Evolutionary conservation across 1,284 basidiomycete genomes (phyloP).

Genomic region (Bjerkandera adusta): DNA sequence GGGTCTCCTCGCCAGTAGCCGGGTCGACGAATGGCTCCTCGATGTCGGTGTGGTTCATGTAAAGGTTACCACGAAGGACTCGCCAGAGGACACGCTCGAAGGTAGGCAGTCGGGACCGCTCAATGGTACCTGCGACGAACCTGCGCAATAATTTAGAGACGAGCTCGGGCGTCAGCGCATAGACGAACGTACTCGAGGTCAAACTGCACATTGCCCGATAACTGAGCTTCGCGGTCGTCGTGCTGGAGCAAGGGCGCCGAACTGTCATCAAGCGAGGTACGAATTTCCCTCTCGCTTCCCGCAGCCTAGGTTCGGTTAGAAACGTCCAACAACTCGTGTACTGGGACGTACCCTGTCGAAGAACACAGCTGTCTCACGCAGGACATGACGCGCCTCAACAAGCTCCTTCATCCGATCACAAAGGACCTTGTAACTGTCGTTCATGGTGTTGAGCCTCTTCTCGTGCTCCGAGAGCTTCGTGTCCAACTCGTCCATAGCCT

Average conservation of each 20-base stretch:
- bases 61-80: conserved; percentile 95
- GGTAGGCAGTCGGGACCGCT: conserved; percentile 87
- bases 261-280: conserved; percentile 91
- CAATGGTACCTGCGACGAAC: conserved; percentile 96
- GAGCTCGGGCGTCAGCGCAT: conserved; percentile 12
- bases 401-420: conserved; percentile 88
- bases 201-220: conserved; percentile 57
- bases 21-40: conserved; percentile 91
- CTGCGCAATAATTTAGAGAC: conserved; percentile 34
- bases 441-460: conserved; percentile 87
- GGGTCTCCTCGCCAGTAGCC: conserved; percentile 74
- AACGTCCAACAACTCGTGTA: conserved; percentile 2
- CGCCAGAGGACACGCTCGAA: conserved; percentile 99
- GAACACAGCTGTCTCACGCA: conserved; percentile 95
- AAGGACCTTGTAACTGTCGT: conserved; percentile 88
- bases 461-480: conserved; percentile 89
- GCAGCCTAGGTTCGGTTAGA: conserved; percentile 59
- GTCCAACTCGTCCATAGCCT: conserved; percentile 93
- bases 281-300: conserved; percentile 74
- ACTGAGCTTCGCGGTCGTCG: conserved; percentile 80
- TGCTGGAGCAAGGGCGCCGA: conserved; percentile 90
- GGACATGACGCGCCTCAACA: conserved; percentile 89
- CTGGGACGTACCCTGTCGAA: conserved; percentile 74
- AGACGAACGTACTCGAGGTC: conserved; percentile 76
- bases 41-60: conserved; percentile 99